Base-by-base conservation (phyloP, 805 yeast genomes). In the Hanseniaspora jakobsenii region DNA sequence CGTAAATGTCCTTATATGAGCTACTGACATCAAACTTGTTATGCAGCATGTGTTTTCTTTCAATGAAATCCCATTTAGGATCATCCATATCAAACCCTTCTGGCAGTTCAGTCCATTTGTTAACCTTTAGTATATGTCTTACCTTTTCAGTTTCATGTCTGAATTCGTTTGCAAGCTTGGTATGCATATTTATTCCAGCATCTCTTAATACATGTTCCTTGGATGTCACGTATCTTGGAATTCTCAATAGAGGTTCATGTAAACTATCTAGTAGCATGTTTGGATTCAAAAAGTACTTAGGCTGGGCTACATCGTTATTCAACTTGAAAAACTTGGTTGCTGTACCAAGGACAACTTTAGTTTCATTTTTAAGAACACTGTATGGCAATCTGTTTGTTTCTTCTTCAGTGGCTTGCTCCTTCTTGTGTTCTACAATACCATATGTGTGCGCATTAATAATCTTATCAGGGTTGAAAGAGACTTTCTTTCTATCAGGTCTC, bases 141-240 rank as follows among this genome's bases (percentile, higher is more conserved):
- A 36, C 29, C 21, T 42, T 42, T 42, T 42, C 46, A 16, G n/a
- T 42, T 17, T 23, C 35, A 16, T 28, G 29, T 13, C 23, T 35
- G 21, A 22, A 29, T 22, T 42, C 46, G n/a, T 42, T 42, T n/a
- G 46, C 27, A 10, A 42, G 18, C 2, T 24, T 29, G 10, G 34
- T 42, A 22, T 34, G 35, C 4, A 42, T 39, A 9, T 42, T 39
- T 16, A 42, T 35, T 8, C 46, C 37, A 26, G 39, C 32, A 29
- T 42, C 46, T 35, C 46, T 42, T 12, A 42, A 17, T 35, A 32
- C 46, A 42, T 42, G 46, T 35, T 42, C 46, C 21, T 42, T 42
- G 6, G 46, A 42, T 9, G 32, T 16, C 6, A 42, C 35, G n/a
- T 35, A 35, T 42, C 46, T 42, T 28, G 46, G 46, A 2, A 32